phyloP scores from a whole-genome alignment of 2,329 filamentous ascomycete genomes.

The Cladosporium sp. region DNA sequence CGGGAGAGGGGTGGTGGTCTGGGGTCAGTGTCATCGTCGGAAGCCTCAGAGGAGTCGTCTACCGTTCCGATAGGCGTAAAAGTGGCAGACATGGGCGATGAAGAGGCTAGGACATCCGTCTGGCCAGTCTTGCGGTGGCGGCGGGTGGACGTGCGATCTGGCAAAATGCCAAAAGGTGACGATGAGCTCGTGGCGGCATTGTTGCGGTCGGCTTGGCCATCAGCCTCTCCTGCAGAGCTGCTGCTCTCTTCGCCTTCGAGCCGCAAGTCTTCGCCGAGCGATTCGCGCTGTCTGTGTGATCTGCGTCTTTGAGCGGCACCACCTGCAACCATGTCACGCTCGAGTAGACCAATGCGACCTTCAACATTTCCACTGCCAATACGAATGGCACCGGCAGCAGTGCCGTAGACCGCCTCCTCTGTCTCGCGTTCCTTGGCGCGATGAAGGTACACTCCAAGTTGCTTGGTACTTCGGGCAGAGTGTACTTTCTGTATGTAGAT shows the following conservation, averaged over 20 bases:
- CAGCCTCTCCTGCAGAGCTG: constrained; percentile 43
- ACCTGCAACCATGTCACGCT: constrained; percentile 43
- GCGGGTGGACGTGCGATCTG: constrained; percentile 6
- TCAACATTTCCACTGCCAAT: constrained; percentile 43
- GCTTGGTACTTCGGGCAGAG: constrained; percentile 48
- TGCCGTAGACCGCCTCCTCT: constrained; percentile 38
- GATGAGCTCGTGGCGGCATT: constrained; percentile 7
- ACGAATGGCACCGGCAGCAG: constrained; percentile 17
- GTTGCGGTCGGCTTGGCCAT: constrained; percentile 31
- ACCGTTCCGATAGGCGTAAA: constrained; percentile 10
- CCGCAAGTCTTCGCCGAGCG: neutral
- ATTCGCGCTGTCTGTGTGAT: constrained; percentile 3
- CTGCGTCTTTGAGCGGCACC: constrained; percentile 20
- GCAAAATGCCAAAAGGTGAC: neutral
- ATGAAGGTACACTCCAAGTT: constrained; percentile 57
- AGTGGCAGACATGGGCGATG: constrained; percentile 1
- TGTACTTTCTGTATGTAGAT: constrained; percentile 58
- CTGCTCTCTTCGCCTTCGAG: constrained; percentile 37
- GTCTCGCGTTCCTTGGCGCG: constrained; percentile 54
- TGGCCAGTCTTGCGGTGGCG: constrained; percentile 26
- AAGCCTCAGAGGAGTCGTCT: constrained; percentile 22
- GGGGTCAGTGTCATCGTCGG: constrained; percentile 25
- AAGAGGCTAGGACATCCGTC: constrained; percentile 16
- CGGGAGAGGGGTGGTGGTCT: neutral
- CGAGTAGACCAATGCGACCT: constrained; percentile 51